Conservation (phyloP, 2,329 filamentous ascomycete genomes). For the Neurospora sp. region DNA sequence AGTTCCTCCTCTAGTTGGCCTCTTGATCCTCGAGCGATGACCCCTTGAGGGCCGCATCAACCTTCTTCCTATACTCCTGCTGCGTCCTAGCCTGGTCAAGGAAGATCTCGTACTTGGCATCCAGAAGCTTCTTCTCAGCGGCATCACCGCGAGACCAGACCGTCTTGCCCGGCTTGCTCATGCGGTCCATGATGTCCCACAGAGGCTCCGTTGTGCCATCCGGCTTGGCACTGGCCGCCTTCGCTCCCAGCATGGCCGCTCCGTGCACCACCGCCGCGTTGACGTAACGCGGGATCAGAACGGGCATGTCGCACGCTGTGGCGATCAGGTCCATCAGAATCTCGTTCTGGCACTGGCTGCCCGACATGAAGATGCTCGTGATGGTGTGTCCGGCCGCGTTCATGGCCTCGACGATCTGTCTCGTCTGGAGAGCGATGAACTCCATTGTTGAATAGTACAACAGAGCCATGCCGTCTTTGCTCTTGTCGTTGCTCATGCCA, state of each 20-base stretch:
- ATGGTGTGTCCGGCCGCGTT: slow-evolving; percentile 83
- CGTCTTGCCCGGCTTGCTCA: slow-evolving; percentile 86
- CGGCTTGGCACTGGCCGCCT: slow-evolving; percentile 77
- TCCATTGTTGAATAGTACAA: slow-evolving; percentile 96
- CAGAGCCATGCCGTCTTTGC: slow-evolving; percentile 75
- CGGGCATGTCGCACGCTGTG: slow-evolving; percentile 83
- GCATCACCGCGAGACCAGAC: slow-evolving; percentile 65
- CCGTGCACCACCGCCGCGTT: slow-evolving; percentile 94
- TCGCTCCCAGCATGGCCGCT: slow-evolving; percentile 96
- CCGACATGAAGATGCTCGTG: slow-evolving; percentile 95
- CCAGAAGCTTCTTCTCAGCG: slow-evolving; percentile 68
- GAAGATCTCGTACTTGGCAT: slow-evolving; percentile 93
- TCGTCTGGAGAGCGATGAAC: slow-evolving; percentile 94
- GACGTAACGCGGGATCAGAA: slow-evolving; percentile 87
- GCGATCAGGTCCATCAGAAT: slow-evolving; percentile 88
- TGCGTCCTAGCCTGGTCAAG: slow-evolving; percentile 84
- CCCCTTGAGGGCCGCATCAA: slow-evolving; percentile 52
- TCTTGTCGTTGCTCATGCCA: slow-evolving; percentile 79
- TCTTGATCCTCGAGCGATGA: slow-evolving; percentile 8
- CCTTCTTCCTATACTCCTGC: slow-evolving; percentile 66
- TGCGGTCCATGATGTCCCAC: slow-evolving; percentile 95
- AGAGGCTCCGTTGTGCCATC: slow-evolving; percentile 75
- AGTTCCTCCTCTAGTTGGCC: background rate
- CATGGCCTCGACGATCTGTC: slow-evolving; percentile 92
- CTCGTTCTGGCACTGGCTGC: slow-evolving; percentile 92